Percentiles rank a stretch among this genome's conserved stretches.
phyloP scores from a whole-genome alignment of 805 yeast species.

The Yarrowia hollandica region DNA sequence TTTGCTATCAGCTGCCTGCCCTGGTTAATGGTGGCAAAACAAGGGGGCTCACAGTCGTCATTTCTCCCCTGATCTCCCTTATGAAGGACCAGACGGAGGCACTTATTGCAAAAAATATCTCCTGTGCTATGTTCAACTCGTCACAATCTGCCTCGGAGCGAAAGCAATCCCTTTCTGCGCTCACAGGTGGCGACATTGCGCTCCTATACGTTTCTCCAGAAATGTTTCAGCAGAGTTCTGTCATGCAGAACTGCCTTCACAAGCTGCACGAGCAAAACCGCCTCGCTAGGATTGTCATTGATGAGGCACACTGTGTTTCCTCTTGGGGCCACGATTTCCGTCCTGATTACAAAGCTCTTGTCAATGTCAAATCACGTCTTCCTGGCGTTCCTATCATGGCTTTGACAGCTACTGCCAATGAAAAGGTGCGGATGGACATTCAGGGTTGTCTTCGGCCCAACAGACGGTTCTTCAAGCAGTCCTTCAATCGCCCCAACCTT shows the following conservation, averaged over 20 bases:
- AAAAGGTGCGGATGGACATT: slow-evolving; percentile 83
- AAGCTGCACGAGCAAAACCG: slow-evolving; percentile 54
- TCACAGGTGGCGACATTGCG: slow-evolving; percentile 66
- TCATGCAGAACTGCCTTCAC: slow-evolving; percentile 63
- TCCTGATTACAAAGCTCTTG: slow-evolving; percentile 87
- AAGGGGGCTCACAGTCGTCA: slow-evolving; percentile 81
- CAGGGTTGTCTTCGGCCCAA: slow-evolving; percentile 69
- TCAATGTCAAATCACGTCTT: slow-evolving; percentile 66
- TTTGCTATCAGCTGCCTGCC: slow-evolving; percentile 95
- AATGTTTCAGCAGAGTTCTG: slow-evolving; percentile 76
- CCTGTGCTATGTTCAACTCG: slow-evolving; percentile 87
- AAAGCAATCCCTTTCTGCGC: slow-evolving; percentile 57
- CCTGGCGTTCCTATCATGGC: slow-evolving; percentile 92
- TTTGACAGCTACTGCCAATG: slow-evolving; percentile 94
- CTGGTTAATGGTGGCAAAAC: slow-evolving; percentile 72
- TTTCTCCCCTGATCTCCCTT: slow-evolving; percentile 90
- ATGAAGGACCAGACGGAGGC: slow-evolving; percentile 98
- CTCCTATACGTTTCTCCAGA: slow-evolving; percentile 91
- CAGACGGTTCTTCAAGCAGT: slow-evolving; percentile 69
- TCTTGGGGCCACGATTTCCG: slow-evolving; percentile 99
- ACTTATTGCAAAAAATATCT: slow-evolving; percentile 61
- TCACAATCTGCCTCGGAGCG: slow-evolving; percentile 65
- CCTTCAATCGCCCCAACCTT: slow-evolving; percentile 87
- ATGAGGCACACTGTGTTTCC: slow-evolving; percentile 97
- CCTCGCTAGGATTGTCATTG: slow-evolving; percentile 86